These are phyloP conservation scores for Pleurotus giganteus DNA, from an alignment of 768 basidiomycete species.

Conservation along the genomic window DNA sequence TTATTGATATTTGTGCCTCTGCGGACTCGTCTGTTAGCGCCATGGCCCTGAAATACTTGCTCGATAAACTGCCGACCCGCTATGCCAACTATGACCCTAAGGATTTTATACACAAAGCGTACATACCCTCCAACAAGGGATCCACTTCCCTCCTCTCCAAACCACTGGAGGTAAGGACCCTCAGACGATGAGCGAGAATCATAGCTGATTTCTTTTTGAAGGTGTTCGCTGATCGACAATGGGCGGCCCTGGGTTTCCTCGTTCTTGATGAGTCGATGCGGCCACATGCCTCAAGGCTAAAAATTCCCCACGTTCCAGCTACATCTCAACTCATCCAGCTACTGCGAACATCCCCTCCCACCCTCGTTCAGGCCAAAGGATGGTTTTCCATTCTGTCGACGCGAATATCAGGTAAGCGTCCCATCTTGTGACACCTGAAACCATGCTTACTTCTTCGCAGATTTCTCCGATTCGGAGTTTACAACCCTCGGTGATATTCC, in stretches of 20 bases:
- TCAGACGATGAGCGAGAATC: constrained; percentile 1
- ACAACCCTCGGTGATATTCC: constrained; percentile 50
- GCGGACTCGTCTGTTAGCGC: constrained; percentile 46
- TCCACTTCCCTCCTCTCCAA: constrained; percentile 54
- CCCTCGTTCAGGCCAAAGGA: constrained; percentile 48
- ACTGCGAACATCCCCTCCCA: constrained; percentile 59
- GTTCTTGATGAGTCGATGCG: constrained; percentile 55
- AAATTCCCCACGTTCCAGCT: constrained; percentile 69
- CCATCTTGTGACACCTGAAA: background rate
- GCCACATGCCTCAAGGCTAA: constrained; percentile 60
- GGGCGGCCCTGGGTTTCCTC: constrained; percentile 75
- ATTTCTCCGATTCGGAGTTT: constrained; percentile 57
- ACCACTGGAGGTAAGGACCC: constrained; percentile 53
- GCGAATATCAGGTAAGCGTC: constrained; percentile 53
- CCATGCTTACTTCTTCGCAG: constrained; percentile 29
- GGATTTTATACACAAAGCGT: constrained; percentile 58
- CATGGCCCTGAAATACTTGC: constrained; percentile 75
- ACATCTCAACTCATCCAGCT: constrained; percentile 55
- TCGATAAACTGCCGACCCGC: constrained; percentile 64
- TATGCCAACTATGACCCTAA: constrained; percentile 61
- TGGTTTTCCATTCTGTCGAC: constrained; percentile 72
- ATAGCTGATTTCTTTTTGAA: constrained; percentile 23
- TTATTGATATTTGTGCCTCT: constrained; percentile 70
- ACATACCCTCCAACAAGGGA: constrained; percentile 71
- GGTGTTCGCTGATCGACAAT: constrained; percentile 70